Percentiles rank a stretch among this genome's conserved stretches.
Evolutionary conservation across 2,329 filamentous ascomycete species (phyloP).

Genomic region (Madurella mycetomatis): DNA sequence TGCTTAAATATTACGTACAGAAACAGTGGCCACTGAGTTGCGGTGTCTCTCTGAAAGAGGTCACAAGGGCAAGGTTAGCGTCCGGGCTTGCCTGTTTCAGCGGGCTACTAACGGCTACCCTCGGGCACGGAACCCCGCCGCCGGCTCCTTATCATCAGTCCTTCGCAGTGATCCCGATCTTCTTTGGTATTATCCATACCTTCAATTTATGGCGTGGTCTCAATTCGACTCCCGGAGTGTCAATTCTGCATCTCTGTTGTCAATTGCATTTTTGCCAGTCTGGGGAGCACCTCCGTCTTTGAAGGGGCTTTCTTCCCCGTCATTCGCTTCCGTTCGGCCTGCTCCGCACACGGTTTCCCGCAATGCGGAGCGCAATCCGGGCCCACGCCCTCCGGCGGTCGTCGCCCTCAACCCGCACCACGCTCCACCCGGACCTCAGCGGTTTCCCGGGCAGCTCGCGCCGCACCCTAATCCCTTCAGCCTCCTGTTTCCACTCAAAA

Average conservation of each 20-base stretch:
- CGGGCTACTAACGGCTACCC: constrained; percentile 21
- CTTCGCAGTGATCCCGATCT: neutral
- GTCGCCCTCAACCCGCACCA: neutral
- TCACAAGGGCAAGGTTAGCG: constrained; percentile 11
- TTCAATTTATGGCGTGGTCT: no score
- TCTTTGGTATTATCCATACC: no score
- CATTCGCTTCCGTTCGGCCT: neutral
- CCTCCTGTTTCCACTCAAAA: constrained; percentile 19
- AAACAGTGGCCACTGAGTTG: neutral
- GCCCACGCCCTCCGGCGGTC: constrained; percentile 10
- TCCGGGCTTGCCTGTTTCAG: neutral
- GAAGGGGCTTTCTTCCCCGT: no score
- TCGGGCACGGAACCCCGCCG: constrained; percentile 13
- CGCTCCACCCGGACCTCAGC: neutral
- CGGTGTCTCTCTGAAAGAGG: constrained; percentile 5
- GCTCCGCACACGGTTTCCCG: neutral
- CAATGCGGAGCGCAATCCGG: constrained; percentile 12
- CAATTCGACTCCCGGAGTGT: neutral
- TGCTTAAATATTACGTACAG: constrained; percentile 13
- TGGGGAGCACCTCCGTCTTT: no score
- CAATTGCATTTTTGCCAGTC: neutral
- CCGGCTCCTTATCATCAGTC: constrained; percentile 5
- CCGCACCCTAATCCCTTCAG: neutral
- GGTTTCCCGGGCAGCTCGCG: neutral
- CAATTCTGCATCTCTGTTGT: neutral